Conservation (phyloP, 2,329 filamentous ascomycete species). For the Geosmithia putterillii region DNA sequence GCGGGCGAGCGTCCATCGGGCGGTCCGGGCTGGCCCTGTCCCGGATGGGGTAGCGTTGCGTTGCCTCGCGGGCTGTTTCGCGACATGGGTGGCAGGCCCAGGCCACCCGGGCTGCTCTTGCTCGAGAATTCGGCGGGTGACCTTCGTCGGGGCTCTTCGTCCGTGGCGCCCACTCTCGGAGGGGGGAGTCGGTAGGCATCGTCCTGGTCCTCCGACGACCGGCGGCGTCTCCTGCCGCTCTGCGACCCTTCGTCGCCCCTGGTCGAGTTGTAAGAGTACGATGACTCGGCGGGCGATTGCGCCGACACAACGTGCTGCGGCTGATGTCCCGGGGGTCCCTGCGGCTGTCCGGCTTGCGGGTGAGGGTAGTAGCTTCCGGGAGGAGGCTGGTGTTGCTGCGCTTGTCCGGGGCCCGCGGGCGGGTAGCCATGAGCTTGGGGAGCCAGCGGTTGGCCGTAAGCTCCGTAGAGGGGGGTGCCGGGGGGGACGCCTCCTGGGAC, state of each 20-base stretch:
- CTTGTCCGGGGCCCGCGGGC: slow-evolving; percentile 4
- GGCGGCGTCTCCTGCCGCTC: slow-evolving; percentile 18
- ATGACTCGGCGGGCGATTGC: slow-evolving; percentile 30
- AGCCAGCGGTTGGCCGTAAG: slow-evolving; percentile 44
- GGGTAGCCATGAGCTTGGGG: slow-evolving; percentile 9
- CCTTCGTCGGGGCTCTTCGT: slow-evolving; percentile 36
- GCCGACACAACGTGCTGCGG: slow-evolving; percentile 11
- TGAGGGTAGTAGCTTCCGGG: slow-evolving; percentile 2
- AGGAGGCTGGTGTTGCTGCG: slow-evolving; percentile 4
- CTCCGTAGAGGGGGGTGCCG: slow-evolving; percentile 42
- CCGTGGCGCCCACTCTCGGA: slow-evolving; percentile 24
- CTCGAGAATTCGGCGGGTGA: slow-evolving; percentile 37
- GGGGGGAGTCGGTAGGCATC: slow-evolving; percentile 32
- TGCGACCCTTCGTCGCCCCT: slow-evolving; percentile 18
- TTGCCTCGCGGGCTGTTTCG: slow-evolving; percentile 22
- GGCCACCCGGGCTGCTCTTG: slow-evolving; percentile 31
- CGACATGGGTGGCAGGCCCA: slow-evolving; percentile 23
- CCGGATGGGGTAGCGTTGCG: slow-evolving; percentile 20
- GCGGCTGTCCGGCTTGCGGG: neutral
- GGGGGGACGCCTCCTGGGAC: slow-evolving; percentile 45
- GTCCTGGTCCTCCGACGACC: slow-evolving; percentile 24
- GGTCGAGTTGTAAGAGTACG: slow-evolving; percentile 23
- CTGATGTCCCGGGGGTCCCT: slow-evolving; percentile 2
- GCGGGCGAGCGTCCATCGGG: slow-evolving; percentile 21
- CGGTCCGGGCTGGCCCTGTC: neutral